Evolutionary conservation across 805 yeast genomes (phyloP), one percentile per base, ranked within the genome.

Genomic region (Starmerella kuoi): DNA sequence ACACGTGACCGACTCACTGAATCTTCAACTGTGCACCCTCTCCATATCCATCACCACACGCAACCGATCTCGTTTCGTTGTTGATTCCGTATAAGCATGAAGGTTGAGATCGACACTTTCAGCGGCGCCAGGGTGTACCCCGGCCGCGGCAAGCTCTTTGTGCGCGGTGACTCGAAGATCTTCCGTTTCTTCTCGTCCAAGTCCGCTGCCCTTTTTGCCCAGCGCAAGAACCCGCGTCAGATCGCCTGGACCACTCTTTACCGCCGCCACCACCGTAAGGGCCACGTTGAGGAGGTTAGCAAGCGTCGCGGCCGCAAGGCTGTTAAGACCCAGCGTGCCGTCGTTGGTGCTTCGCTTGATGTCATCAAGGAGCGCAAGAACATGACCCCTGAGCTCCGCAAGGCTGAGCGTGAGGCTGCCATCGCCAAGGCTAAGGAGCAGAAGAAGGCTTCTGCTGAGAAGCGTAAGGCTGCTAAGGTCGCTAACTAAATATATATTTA

Each of bases 191-290:
- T 82, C 71, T 78, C 83, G 70, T 82, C 96, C 61, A 91, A 91
- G 75, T 77, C 94, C 66, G 88, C 94, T 63, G 86, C 97, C 67
- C 80, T 91, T 65, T 91, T 91, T 91, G 78, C 79, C 67, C 99
- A 91, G 78, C 86, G 96, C 81, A 91, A 91, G 94, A 91, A 91
- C 87, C 99, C 99, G 75, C 87, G 99, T 80, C 83, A 95, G 79
- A 79, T 91, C 68, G 79, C 97, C 56, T 91, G 99, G 99, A 91
- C 99, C 59, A 96, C 88, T 65, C 78, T 91, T 64, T 91, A 75
- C 88, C 88, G 99, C 80, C 84, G 94, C 75, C 95, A 88, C 76
- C 97, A 91, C 94, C 86, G 85, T 82, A 91, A 91, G 77, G 99
- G 99, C 76, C 77, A 88, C 68, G 79, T 95, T 65, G 99, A 91